A percentile compares a stretch with the other conserved stretches of the same genome.
phyloP scores from a whole-genome alignment of 768 basidiomycete species.

The Lentinula sp. region DNA sequence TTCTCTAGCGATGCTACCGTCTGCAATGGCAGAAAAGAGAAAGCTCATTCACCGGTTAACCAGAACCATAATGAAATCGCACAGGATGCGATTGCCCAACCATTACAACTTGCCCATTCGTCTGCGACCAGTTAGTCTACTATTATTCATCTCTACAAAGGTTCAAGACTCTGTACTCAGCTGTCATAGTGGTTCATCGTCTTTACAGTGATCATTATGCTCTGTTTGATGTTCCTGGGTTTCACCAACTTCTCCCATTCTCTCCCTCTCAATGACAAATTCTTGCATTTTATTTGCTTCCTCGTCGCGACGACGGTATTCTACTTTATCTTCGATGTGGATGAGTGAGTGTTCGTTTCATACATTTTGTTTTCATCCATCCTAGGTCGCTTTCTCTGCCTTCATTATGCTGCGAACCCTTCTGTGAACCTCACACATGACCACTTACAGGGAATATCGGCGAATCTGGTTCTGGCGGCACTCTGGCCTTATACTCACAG shows the following conservation, averaged over 20 bases:
- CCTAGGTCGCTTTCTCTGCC: too few species aligned
- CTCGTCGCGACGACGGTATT: slow-evolving; percentile 71
- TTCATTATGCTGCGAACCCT: neutral
- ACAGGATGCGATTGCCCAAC: slow-evolving; percentile 2
- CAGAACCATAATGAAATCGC: slow-evolving; percentile 6
- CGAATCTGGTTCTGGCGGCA: slow-evolving; percentile 87
- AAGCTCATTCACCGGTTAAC: slow-evolving; percentile 2
- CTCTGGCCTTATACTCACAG: slow-evolving; percentile 62
- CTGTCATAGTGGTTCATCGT: slow-evolving; percentile 69
- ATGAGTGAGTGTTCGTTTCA: slow-evolving; percentile 54
- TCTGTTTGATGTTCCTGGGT: slow-evolving; percentile 67
- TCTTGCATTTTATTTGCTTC: slow-evolving; percentile 77
- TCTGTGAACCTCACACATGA: too few species aligned
- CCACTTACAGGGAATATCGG: slow-evolving; percentile 52
- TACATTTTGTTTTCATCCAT: neutral
- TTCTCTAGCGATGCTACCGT: neutral
- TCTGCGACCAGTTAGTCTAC: slow-evolving; percentile 2
- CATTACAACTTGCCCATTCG: slow-evolving; percentile 4
- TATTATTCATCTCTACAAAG: neutral
- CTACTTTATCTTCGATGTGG: slow-evolving; percentile 84
- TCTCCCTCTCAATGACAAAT: slow-evolving; percentile 72
- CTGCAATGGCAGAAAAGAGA: slow-evolving; percentile 1
- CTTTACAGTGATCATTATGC: slow-evolving; percentile 63
- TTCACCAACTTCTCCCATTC: slow-evolving; percentile 65
- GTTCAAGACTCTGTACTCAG: slow-evolving; percentile 7